Base-by-base conservation (phyloP, 2,329 filamentous ascomycete species). In the Fusarium sp. region DNA sequence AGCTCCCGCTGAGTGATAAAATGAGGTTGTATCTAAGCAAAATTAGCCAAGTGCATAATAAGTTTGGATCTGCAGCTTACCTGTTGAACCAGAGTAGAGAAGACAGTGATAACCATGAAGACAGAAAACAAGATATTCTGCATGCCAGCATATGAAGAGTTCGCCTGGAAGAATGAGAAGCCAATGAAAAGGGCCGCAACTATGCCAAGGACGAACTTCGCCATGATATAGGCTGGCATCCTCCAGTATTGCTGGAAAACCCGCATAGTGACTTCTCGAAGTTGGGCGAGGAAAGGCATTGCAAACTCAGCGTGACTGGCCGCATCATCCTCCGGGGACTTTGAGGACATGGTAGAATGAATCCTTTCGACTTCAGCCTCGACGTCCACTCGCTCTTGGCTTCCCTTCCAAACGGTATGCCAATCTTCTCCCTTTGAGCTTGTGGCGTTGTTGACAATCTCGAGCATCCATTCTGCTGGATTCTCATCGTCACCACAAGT, bases 191-290 rank as follows among this genome's bases (percentile, higher is more conserved):
- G 81, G 8, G 86, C 83, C 26, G 88, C 83, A 57, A 88, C 83
- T 52, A 86, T 67, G 3, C 81, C 89, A 18, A 95, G 85, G 2
- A 84, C 77, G 3, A 87, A 77, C 80, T 95, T 95, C 58, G 91
- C 86, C 77, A 92, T 91, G 73, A 96, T 89, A 79, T 96, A 96
- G 12, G 84, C 83, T 0, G 92, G 92, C 57, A 89, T 92, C 45
- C 92, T 87, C 92, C 92, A 95, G 83, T 94, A 94, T 75, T 96
- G 92, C 74, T 92, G 86, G 79, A 94, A 94, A 8, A 94, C 88
- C 59, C 92, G 89, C 10, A 83, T 72, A 3, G 87, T 88, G 41
- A 93, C 91, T 61, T 89, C 83, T 42, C 77, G 79, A 1, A 95
- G 79, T 75, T 97, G 94, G 1, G 81, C 73, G 1, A 61, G 62